Evolutionary conservation across 345 rosid genomes (phyloP).

Genomic region (Raphanus raphanistrum): DNA sequence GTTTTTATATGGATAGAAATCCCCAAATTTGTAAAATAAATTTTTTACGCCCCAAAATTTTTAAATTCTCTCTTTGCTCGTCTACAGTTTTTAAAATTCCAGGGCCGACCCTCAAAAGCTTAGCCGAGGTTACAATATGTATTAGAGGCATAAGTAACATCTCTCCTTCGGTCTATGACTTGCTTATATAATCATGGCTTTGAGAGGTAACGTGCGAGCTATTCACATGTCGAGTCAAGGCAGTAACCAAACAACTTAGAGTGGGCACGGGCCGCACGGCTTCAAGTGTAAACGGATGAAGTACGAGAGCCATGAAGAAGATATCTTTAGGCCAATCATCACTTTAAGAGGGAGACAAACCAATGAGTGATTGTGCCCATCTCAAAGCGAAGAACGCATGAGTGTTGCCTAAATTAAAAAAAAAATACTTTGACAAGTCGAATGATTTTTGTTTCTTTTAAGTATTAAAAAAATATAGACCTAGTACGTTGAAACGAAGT

Average conservation of each 20-base stretch:
- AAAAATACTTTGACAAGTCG: not conserved
- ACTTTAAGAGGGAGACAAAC: not conserved
- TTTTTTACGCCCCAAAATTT: too few species aligned
- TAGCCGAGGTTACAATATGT: not conserved
- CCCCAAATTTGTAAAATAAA: too few species aligned
- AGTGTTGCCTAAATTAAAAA: too few species aligned
- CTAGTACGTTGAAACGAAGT: slow-evolving; percentile 1
- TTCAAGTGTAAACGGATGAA: too few species aligned
- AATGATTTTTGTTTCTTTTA: not conserved
- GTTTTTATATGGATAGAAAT: too few species aligned
- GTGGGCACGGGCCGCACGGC: too few species aligned
- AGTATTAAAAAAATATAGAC: not conserved
- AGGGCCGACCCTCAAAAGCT: not conserved
- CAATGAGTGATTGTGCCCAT: not conserved
- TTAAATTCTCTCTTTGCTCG: too few species aligned
- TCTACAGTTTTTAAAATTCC: too few species aligned
- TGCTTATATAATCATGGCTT: not conserved
- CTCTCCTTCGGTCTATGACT: not conserved
- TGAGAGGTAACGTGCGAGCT: not conserved
- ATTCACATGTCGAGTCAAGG: not conserved
- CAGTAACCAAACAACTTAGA: not conserved
- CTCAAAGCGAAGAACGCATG: not conserved
- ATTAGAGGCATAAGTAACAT: not conserved
- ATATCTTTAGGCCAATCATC: too few species aligned
- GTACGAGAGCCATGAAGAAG: too few species aligned